phyloP scores from a whole-genome alignment of 2,329 filamentous ascomycete species.

The Nemania diffusa region DNA sequence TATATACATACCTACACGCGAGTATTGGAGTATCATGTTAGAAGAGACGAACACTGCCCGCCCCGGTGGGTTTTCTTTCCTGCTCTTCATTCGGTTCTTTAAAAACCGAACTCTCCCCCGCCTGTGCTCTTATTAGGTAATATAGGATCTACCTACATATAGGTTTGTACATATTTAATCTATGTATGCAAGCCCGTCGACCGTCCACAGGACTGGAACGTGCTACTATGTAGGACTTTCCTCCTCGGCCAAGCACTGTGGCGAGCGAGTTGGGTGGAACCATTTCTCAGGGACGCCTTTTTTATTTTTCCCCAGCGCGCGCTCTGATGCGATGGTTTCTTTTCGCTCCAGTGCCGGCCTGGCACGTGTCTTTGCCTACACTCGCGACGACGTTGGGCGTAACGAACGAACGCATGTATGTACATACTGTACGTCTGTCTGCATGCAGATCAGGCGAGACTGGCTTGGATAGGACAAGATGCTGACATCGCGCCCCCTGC shows the following conservation, averaged over 20 bases:
- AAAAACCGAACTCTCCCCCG: slow-evolving; percentile 20
- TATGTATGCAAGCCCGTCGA: slow-evolving; percentile 29
- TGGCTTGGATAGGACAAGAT: slow-evolving; percentile 35
- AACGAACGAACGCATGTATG: slow-evolving; percentile 34
- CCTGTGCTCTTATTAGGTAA: slow-evolving; percentile 20
- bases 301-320: too few species aligned
- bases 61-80: slow-evolving; percentile 2
- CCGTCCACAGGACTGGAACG: slow-evolving; percentile 23
- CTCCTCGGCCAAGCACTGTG: slow-evolving; percentile 15
- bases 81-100: slow-evolving; percentile 17
- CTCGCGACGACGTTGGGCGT: slow-evolving; percentile 44
- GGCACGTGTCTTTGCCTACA: slow-evolving; percentile 44
- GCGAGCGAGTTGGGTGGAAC: slow-evolving; percentile 27
- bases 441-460: slow-evolving; percentile 39
- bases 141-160: neutral
- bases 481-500: slow-evolving; percentile 27
- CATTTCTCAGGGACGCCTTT: slow-evolving; percentile 19
- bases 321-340: slow-evolving; percentile 20
- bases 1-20: neutral
- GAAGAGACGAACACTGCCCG: neutral
- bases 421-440: too few species aligned
- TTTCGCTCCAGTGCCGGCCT: slow-evolving; percentile 41
- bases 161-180: neutral
- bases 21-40: slow-evolving; percentile 1
- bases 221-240: slow-evolving; percentile 10